phyloP scores from a whole-genome alignment of 1,284 basidiomycete species.

The Coniophora puteana region DNA sequence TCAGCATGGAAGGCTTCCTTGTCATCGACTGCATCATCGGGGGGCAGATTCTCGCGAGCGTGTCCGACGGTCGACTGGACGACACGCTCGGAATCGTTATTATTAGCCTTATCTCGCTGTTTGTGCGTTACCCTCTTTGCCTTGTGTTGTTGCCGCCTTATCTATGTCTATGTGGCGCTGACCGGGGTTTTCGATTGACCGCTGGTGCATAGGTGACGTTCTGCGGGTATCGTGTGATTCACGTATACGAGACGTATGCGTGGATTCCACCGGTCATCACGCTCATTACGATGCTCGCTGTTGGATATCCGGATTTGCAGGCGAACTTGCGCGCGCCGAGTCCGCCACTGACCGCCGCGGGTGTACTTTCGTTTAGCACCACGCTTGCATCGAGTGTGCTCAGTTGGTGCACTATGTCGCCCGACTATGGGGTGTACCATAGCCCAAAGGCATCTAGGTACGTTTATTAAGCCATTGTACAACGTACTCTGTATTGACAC shows the following conservation, averaged over 20 bases:
- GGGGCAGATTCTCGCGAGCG: conserved; percentile 66
- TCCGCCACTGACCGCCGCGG: conserved; percentile 26
- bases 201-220: conserved; percentile 37
- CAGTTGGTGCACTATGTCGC: conserved; percentile 51
- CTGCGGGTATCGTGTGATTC: conserved; percentile 61
- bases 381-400: conserved; percentile 40
- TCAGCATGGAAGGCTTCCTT: conserved; percentile 64
- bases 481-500: conserved; percentile 8
- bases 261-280: conserved; percentile 69
- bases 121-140: conserved; percentile 33
- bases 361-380: conserved; percentile 40
- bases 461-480: too few species aligned
- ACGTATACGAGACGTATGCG: conserved; percentile 55
- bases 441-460: conserved; percentile 44
- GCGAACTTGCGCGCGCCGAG: conserved; percentile 19
- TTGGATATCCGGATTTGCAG: conserved; percentile 35
- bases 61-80: conserved; percentile 44
- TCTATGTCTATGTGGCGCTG: background rate
- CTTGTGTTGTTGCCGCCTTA: background rate
- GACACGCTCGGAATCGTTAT: conserved; percentile 75
- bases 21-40: conserved; percentile 74
- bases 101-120: conserved; percentile 63
- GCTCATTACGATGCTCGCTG: conserved; percentile 61
- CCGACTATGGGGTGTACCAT: conserved; percentile 63
- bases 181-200: background rate